Percentiles rank a stretch among this genome's conserved stretches.
Conservation (phyloP, 345 rosid species). For the Rubroshorea leprosula region DNA sequence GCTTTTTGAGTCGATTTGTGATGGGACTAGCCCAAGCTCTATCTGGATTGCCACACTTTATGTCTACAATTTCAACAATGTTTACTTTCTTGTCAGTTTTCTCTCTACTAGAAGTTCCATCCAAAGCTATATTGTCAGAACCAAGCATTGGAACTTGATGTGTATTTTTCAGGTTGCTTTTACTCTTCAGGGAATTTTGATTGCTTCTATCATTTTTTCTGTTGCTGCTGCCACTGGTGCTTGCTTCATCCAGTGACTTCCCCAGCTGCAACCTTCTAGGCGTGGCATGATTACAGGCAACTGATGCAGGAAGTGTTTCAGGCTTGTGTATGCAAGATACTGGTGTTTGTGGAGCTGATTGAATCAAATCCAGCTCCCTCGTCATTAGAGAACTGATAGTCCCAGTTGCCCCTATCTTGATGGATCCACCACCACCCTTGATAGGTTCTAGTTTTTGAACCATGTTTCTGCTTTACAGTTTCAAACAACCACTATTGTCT, state of each 20-base stretch:
- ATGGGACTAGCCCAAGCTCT: conserved; percentile 75
- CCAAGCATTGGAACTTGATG: conserved; percentile 64
- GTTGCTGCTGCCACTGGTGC: conserved; percentile 18
- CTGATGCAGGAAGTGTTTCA: conserved; percentile 41
- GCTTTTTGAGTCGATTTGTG: conserved; percentile 78
- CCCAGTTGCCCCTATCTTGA: conserved; percentile 80
- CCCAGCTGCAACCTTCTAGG: conserved; percentile 50
- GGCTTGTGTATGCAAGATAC: conserved; percentile 29
- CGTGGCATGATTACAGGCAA: conserved; percentile 41
- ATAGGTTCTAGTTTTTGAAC: conserved; percentile 71
- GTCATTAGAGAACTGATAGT: conserved; percentile 75
- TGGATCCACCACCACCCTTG: conserved; percentile 80
- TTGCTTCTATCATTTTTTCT: conserved; percentile 15
- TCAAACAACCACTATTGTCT: conserved; percentile 12
- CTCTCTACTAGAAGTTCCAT: conserved; percentile 52
- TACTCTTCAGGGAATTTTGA: conserved; percentile 39
- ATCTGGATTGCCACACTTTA: conserved; percentile 74
- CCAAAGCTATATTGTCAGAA: conserved; percentile 44
- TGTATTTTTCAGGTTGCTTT: conserved; percentile 34
- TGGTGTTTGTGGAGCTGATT: conserved; percentile 41
- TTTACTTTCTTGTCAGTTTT: conserved; percentile 56
- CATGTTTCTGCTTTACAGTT: conserved; percentile 34
- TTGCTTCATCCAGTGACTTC: conserved; percentile 26
- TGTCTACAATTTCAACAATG: conserved; percentile 78
- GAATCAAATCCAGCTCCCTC: conserved; percentile 64